Base-by-base conservation (phyloP, 345 rosid genomes). In the Cardamine chenopodiifolia region DNA sequence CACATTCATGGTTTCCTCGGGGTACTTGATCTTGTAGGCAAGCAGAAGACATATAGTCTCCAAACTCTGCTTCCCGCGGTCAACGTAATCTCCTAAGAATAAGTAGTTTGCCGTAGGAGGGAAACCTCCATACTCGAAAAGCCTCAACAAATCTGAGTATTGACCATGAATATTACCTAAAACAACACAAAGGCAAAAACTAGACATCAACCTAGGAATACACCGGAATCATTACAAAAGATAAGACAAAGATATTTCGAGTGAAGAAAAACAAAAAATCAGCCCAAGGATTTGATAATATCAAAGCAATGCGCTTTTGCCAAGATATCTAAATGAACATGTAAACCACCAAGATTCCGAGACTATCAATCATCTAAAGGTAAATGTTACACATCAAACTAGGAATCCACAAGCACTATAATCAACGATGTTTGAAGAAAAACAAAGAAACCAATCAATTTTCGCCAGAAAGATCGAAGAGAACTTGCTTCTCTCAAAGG, bases 71-170 rank as follows among this genome's bases (percentile, higher is more conserved):
- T 68, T 74, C 45, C 74, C 75, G 0, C 80, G 75, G 56, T 74
- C 80, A 6, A 68, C 78, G 9, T 67, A 75, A 39, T 73, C 74
- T 44, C 79, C 75, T 54, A 74, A 45, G 50, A 74, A 75, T 52
- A 79, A 70, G 42, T 79, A 82, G 67, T 84, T 84, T 22, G 85
- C 77, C 29, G 72, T 73, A 15, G 87, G 87, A 62, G 87, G 87
- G 78, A 82, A 82, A 14, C 87, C 85, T 48, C 87, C 85, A 22
- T 84, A 82, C 60, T 84, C 87, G 10, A 84, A 84, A 26, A 84
- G 82, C 76, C 87, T 80, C 42, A 74, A 26, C 1, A 74, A 35
- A 66, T 74, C 78, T 23, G 78, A 65, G 66, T 73, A 73, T 32
- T 82, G 85, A 20, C 82, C 86, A 9, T 82, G 86, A 53, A 82